phyloP scores from a whole-genome alignment of 139 green algal genomes.

The Picochlorum sp. region DNA sequence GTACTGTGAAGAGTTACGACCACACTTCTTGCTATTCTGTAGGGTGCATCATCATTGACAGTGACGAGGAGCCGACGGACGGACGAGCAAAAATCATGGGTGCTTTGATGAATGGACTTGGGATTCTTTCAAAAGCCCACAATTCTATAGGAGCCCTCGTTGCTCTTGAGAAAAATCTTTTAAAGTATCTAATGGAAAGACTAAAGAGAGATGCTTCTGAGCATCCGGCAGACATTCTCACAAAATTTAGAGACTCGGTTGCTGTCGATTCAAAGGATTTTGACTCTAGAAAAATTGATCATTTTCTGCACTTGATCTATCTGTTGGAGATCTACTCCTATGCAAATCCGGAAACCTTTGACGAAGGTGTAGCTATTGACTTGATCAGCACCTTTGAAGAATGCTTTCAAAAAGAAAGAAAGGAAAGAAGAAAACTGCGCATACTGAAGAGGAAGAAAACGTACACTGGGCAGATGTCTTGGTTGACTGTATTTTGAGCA shows the following conservation, averaged over 20 bases:
- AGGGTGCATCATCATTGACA: neutral
- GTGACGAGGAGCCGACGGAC: neutral
- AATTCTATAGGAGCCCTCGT: constrained; percentile 5
- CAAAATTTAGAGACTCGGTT: no score
- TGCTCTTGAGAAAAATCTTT: neutral
- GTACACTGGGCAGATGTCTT: constrained; percentile 62
- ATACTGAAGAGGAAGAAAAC: constrained; percentile 10
- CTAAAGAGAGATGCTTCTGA: no score
- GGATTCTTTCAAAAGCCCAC: neutral
- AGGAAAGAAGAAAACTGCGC: neutral
- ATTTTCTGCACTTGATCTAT: constrained; percentile 37
- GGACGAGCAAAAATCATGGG: neutral
- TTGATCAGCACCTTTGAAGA: constrained; percentile 27
- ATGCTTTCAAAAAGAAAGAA: constrained; percentile 15
- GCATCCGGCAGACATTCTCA: no score
- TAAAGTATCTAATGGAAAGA: neutral
- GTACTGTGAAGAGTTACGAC: no score
- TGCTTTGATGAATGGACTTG: neutral
- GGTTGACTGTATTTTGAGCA: constrained; percentile 60
- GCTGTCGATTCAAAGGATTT: neutral
- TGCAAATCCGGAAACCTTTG: constrained; percentile 29
- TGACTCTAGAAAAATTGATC: constrained; percentile 3
- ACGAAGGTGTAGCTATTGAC: constrained; percentile 40
- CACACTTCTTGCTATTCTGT: neutral
- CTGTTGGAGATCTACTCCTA: constrained; percentile 57